A percentile compares a stretch with the other conserved stretches of the same genome.
Evolutionary conservation across 192 early-diverging fungal species (phyloP).

Genomic region (Coemansia reversa): DNA sequence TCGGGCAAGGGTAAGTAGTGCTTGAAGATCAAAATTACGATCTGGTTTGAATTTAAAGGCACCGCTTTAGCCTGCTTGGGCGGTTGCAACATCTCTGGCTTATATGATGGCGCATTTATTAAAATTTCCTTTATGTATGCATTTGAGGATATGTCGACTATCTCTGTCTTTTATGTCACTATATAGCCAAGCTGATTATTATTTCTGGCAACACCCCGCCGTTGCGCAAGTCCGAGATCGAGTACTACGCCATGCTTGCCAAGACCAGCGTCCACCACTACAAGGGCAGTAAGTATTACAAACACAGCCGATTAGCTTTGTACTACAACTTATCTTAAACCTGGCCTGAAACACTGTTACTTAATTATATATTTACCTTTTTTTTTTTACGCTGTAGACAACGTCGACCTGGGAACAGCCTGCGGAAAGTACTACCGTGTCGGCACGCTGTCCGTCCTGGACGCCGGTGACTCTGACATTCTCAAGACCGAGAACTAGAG

Average conservation of each 20-base stretch:
- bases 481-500: constrained; percentile 57
- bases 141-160: too few species aligned
- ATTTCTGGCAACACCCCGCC: constrained; percentile 99
- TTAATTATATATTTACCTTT: neutral
- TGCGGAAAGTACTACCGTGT: constrained; percentile 99
- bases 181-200: constrained; percentile 92
- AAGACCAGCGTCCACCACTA: constrained; percentile 99
- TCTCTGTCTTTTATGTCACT: neutral
- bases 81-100: too few species aligned
- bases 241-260: constrained; percentile 99
- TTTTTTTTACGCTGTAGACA: constrained; percentile 84
- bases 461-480: constrained; percentile 97
- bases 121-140: too few species aligned
- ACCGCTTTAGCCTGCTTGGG: too few species aligned
- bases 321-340: neutral
- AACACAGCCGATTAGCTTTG: neutral
- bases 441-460: constrained; percentile 91
- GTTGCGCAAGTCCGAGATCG: constrained; percentile 99
- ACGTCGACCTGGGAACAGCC: constrained; percentile 99
- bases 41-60: too few species aligned
- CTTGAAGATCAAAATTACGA: too few species aligned
- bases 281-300: constrained; percentile 79
- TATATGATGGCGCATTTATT: too few species aligned
- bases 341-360: too few species aligned
- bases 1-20: constrained; percentile 72